Evolutionary conservation across 306 rosid species (phyloP).

Genomic region (Delonix regia): DNA sequence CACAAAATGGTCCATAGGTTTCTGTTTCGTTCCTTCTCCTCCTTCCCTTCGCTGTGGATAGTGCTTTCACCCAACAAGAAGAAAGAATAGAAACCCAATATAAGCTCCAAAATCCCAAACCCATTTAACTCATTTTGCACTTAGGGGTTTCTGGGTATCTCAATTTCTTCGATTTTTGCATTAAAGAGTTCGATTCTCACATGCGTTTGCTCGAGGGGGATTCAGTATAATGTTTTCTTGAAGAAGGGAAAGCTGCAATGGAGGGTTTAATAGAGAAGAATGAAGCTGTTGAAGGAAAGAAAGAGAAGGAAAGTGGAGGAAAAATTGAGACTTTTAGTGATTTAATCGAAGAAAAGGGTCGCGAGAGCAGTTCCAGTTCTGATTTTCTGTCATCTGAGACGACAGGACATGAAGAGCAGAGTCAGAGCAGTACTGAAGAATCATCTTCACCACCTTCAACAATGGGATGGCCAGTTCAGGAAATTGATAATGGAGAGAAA

Average conservation of each 20-base stretch:
- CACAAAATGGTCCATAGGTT: conserved; percentile 25
- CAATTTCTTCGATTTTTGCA: conserved; percentile 52
- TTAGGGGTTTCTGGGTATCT: conserved; percentile 54
- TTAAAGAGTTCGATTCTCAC: conserved; percentile 49
- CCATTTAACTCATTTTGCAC: conserved; percentile 47
- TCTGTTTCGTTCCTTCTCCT: not conserved
- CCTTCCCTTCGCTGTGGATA: conserved; percentile 57
- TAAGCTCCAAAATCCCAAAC: conserved; percentile 31
- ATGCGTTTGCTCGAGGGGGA: conserved; percentile 55
- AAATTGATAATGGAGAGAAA: conserved; percentile 45
- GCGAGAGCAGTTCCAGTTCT: conserved; percentile 80
- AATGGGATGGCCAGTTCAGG: conserved; percentile 69
- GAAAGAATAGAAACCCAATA: conserved; percentile 14
- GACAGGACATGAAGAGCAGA: conserved; percentile 72
- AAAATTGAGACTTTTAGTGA: conserved; percentile 48
- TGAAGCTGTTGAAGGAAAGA: conserved; percentile 40
- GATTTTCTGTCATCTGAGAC: conserved; percentile 82
- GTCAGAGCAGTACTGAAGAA: conserved; percentile 80
- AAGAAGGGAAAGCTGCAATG: conserved; percentile 52
- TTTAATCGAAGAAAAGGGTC: conserved; percentile 68
- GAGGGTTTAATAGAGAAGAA: conserved; percentile 58
- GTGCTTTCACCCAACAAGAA: conserved; percentile 47
- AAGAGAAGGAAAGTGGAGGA: conserved; percentile 41
- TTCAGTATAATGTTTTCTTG: conserved; percentile 50
- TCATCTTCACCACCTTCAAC: conserved; percentile 69